Conservation (phyloP, 176 grass and related monocot species). For the Rhynchospora tenuis region DNA sequence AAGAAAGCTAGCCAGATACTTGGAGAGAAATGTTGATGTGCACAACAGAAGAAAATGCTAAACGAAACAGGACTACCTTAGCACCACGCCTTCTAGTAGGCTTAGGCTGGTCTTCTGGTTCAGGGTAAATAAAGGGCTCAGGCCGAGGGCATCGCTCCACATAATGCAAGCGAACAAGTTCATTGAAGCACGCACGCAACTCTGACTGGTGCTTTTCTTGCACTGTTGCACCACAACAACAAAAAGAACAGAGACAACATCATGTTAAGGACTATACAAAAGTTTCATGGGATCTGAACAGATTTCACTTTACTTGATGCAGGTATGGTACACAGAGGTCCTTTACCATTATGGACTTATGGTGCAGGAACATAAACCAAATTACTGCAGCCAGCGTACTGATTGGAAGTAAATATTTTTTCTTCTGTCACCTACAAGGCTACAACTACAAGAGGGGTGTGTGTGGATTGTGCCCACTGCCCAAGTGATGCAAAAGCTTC, state of each 20-base stretch:
- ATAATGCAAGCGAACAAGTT: slow-evolving; percentile 55
- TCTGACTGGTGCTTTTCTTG: background rate
- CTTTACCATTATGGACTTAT: background rate
- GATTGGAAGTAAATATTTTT: slow-evolving; percentile 27
- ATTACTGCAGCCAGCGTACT: background rate
- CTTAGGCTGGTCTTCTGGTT: slow-evolving; percentile 41
- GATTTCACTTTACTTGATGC: background rate
- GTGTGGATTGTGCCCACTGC: background rate
- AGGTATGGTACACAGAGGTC: too few species aligned
- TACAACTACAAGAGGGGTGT: background rate
- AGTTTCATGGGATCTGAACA: background rate
- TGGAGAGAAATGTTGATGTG: slow-evolving; percentile 2
- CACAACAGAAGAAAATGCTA: background rate
- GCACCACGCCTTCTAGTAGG: slow-evolving; percentile 47
- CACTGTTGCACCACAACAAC: background rate
- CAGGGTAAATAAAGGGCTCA: slow-evolving; percentile 57
- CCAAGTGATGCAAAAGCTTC: background rate
- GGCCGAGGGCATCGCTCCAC: slow-evolving; percentile 76
- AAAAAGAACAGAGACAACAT: background rate
- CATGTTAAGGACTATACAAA: background rate
- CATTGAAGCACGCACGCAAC: slow-evolving; percentile 43
- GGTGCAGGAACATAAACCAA: background rate
- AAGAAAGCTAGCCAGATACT: too few species aligned
- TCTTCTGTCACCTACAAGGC: slow-evolving; percentile 42
- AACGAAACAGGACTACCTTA: slow-evolving; percentile 50